Base-by-base conservation (phyloP, 2,329 filamentous ascomycete genomes). In the Alternaria ethzedia region DNA sequence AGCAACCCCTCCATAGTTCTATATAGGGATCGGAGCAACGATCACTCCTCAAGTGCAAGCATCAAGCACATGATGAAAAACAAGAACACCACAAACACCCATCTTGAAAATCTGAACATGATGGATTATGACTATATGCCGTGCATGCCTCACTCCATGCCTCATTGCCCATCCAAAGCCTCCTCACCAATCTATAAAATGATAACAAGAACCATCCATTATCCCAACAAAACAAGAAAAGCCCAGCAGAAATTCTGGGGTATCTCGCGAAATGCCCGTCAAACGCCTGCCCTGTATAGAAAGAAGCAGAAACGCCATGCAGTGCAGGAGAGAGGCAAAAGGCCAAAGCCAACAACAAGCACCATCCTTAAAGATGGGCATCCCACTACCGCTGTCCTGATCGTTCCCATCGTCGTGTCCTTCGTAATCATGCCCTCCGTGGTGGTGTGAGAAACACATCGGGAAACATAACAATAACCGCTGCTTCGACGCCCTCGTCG, bases 91-190 rank as follows among this genome's bases (percentile, higher is more conserved):
- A 36, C 23, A 17, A 57, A n/a, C n/a, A 49, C 20, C 28, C 15
- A 28, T 44, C 12, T 12, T 43, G 23, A 68, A 54, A 30, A 15
- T 20, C 44, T 47, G 21, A 61, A 45, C 59, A 32, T 55, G 49
- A 47, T 59, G 51, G 41, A 61, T 65, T 59, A 65, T 63, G 28
- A 61, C 49, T 52, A 51, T 59, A 45, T 65, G 43, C 61, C 43
- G 57, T 47, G 44, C 56, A 45, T 61, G 36, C 59, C 43, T 23
- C 21, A 15, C 26, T 46, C 46, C 36, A 41, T 51, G 28, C 52
- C 57, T 54, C 54, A 10, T 49, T 41, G 46, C 56, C 54, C 58
- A 61, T 50, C 41, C 47, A 61, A 55, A 44, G 23, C 49, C 25
- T 25, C n/a, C 12, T n/a, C 23, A 30, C 54, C 54, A n/a, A 49